Conservation (phyloP, 495 filamentous ascomycete genomes). For the Durotheca rogersii region DNA sequence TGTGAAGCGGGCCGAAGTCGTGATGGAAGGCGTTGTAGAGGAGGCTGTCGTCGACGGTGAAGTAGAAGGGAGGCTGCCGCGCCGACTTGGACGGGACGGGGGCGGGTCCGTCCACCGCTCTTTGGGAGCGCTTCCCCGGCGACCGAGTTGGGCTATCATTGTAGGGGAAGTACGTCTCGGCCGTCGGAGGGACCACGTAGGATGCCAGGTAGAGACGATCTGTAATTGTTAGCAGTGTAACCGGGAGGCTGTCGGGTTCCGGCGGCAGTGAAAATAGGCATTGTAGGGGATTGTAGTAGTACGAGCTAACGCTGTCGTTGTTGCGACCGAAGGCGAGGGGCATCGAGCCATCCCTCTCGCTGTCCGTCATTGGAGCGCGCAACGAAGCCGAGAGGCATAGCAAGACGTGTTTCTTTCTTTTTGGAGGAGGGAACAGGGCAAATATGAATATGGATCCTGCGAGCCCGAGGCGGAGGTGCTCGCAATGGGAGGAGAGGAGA, state of each 20-base stretch:
- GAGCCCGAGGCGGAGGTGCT: no score
- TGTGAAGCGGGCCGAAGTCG: constrained; percentile 96
- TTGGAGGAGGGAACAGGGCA: no score
- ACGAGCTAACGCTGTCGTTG: no score
- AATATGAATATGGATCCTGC: no score
- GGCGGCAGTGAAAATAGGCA: constrained; percentile 20
- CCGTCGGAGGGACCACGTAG: constrained; percentile 78
- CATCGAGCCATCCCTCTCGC: constrained; percentile 12
- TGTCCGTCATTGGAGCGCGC: constrained; percentile 12
- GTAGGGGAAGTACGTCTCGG: constrained; percentile 84
- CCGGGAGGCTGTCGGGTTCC: constrained; percentile 20
- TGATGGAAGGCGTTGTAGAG: constrained; percentile 98
- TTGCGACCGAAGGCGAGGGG: constrained; percentile 25
- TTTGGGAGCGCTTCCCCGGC: constrained; percentile 74
- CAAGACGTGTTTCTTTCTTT: no score
- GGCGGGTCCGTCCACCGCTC: constrained; percentile 58
- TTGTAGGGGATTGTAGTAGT: no score
- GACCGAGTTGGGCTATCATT: constrained; percentile 56
- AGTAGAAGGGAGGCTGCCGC: constrained; percentile 75
- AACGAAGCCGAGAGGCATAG: no score
- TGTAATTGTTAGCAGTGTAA: constrained; percentile 49
- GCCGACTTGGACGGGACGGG: constrained; percentile 43
- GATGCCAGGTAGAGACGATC: constrained; percentile 94
- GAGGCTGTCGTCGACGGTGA: constrained; percentile 88
- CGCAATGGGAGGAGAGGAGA: no score